Conservation (phyloP, 1,284 basidiomycete species). For the Sanghuangporus sanghuang region DNA sequence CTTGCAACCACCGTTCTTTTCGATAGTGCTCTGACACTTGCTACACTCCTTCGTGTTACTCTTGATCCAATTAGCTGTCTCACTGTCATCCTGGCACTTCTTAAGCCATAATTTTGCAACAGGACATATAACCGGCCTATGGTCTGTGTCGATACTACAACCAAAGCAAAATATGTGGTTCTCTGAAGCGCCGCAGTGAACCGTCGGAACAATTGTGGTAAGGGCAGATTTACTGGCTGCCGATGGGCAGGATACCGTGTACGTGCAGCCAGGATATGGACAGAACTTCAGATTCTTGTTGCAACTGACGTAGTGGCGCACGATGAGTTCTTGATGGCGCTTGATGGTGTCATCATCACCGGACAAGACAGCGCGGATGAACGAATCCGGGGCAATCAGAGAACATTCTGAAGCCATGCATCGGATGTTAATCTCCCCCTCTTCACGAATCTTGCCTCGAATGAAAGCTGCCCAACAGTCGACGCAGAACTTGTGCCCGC, state of each 20-base stretch:
- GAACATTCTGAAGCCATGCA: slow-evolving; percentile 94
- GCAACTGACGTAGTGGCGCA: slow-evolving; percentile 88
- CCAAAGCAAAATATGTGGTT: slow-evolving; percentile 88
- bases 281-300: slow-evolving; percentile 88
- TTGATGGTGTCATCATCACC: slow-evolving; percentile 43
- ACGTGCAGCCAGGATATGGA: slow-evolving; percentile 80
- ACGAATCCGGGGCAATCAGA: slow-evolving; percentile 65
- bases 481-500: slow-evolving; percentile 80
- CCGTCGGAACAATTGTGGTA: slow-evolving; percentile 82
- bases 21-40: slow-evolving; percentile 94
- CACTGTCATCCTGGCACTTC: slow-evolving; percentile 96
- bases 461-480: slow-evolving; percentile 88
- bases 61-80: slow-evolving; percentile 99
- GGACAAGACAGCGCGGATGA: slow-evolving; percentile 44
- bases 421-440: slow-evolving; percentile 83
- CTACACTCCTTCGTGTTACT: slow-evolving; percentile 98
- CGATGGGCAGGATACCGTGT: slow-evolving; percentile 83
- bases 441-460: slow-evolving; percentile 81
- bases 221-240: slow-evolving; percentile 73
- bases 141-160: slow-evolving; percentile 80
- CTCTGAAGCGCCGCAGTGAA: slow-evolving; percentile 67
- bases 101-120: slow-evolving; percentile 93
- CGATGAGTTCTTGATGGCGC: slow-evolving; percentile 83
- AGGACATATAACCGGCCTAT: slow-evolving; percentile 86
- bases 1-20: slow-evolving; percentile 99